Evolutionary conservation across 495 filamentous ascomycete genomes (phyloP).

Genomic region (Aspergillus avenaceus): DNA sequence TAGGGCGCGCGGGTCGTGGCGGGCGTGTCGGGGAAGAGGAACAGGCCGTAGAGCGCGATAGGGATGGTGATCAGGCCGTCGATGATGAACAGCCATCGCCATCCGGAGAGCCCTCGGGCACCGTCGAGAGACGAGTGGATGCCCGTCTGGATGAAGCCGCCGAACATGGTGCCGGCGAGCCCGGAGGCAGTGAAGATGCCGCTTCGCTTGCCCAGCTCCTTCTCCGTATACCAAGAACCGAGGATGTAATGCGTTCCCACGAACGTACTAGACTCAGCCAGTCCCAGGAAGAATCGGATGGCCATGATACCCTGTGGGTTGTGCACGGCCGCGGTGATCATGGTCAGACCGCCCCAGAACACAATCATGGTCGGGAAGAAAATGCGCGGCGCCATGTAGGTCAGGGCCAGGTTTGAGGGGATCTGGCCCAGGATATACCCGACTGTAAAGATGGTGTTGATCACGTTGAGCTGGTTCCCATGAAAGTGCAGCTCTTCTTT

Average conservation of each 20-base stretch:
- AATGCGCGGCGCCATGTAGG: conserved; percentile 10
- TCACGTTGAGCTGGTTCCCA: conserved; percentile 40
- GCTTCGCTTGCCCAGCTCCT: conserved; percentile 44
- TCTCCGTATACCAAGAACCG: conserved; percentile 45
- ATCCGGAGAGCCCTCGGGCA: conserved; percentile 57
- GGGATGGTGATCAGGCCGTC: conserved; percentile 65
- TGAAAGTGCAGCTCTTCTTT: conserved; percentile 54
- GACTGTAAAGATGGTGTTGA: conserved; percentile 18
- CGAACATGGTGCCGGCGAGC: conserved; percentile 58
- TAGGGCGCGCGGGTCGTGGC: conserved; percentile 36
- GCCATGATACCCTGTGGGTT: conserved; percentile 9
- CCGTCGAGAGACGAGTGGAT: conserved; percentile 16
- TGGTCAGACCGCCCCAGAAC: conserved; percentile 7
- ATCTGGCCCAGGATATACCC: conserved; percentile 18
- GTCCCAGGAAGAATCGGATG: conserved; percentile 62
- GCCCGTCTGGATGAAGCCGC: conserved; percentile 57
- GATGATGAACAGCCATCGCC: conserved; percentile 66
- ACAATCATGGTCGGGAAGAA: conserved; percentile 15
- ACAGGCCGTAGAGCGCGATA: conserved; percentile 65
- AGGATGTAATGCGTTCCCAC: conserved; percentile 36
- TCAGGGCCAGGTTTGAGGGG: conserved; percentile 11
- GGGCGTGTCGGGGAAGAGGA: conserved; percentile 65
- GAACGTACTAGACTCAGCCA: conserved; percentile 50
- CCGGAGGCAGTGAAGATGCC: conserved; percentile 58
- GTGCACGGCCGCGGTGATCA: conserved; percentile 9